A percentile compares a stretch with the other conserved stretches of the same genome.
Evolutionary conservation across 352 stramenopile species (phyloP).

Genomic region (Phytophthora tentaculata): DNA sequence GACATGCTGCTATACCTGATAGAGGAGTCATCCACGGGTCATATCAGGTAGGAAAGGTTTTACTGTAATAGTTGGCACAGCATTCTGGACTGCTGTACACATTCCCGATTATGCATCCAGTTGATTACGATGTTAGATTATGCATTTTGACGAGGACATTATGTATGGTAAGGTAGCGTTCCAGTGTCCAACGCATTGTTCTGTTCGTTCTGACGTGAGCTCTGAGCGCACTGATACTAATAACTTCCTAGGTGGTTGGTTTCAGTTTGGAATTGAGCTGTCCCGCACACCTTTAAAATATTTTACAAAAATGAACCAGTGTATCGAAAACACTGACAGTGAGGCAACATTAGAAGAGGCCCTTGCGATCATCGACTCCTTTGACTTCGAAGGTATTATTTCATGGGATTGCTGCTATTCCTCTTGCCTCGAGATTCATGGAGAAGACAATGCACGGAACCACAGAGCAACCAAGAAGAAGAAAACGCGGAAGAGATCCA

Average conservation of each 20-base stretch:
- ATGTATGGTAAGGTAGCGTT: too few species aligned
- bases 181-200: neutral
- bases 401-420: neutral
- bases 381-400: neutral
- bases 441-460: neutral
- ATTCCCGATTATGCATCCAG: too few species aligned
- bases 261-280: neutral
- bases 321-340: neutral
- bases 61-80: too few species aligned
- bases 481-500: neutral
- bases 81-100: too few species aligned
- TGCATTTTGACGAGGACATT: too few species aligned
- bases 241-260: too few species aligned
- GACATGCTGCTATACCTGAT: too few species aligned
- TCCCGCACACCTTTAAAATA: too few species aligned
- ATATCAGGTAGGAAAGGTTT: too few species aligned
- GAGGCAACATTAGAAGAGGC: neutral
- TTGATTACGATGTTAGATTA: too few species aligned
- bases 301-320: neutral
- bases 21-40: too few species aligned
- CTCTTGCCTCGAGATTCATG: neutral
- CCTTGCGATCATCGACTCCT: conserved; percentile 1
- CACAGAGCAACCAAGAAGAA: neutral
- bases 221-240: neutral
- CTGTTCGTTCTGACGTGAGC: neutral